Percentiles rank a stretch among this genome's conserved stretches.
These are phyloP conservation scores for Haematococcus sp. DNA, from an alignment of 139 green algal species.

Conservation along the genomic window DNA sequence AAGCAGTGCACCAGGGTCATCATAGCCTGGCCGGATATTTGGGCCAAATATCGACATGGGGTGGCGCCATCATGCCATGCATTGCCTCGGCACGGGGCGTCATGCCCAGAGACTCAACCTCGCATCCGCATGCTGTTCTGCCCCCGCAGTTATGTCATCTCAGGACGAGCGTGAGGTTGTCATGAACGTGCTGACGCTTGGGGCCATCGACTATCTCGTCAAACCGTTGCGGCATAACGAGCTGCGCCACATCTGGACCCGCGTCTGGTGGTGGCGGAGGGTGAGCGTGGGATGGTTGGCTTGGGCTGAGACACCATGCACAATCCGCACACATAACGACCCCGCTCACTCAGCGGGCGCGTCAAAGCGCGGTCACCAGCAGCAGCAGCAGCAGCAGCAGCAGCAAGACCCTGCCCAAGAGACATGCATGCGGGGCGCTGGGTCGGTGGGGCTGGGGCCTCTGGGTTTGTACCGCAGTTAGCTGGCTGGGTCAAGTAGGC, in stretches of 20 bases:
- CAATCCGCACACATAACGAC: too few species aligned
- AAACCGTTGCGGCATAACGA: constrained; percentile 85
- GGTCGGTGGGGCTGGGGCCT: too few species aligned
- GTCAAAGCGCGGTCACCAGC: too few species aligned
- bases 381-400: too few species aligned
- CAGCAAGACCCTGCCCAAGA: too few species aligned
- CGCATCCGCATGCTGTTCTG: background rate
- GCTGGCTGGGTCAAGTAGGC: too few species aligned
- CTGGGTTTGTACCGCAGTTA: too few species aligned
- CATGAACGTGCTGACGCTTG: constrained; percentile 72
- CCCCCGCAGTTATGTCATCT: constrained; percentile 58
- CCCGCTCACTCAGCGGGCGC: too few species aligned
- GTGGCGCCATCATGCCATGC: background rate
- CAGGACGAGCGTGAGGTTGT: constrained; percentile 68
- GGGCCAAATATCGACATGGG: background rate
- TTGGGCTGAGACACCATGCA: too few species aligned
- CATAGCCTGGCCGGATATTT: background rate
- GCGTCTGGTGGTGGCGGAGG: constrained; percentile 71
- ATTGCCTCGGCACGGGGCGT: too few species aligned
- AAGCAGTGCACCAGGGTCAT: background rate
- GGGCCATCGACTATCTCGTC: constrained; percentile 84
- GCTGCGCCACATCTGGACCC: constrained; percentile 81
- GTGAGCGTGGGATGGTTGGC: constrained; percentile 13
- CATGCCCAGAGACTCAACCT: background rate
- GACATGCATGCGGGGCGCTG: too few species aligned